Evolutionary conservation across 257 asterid species (phyloP), one percentile per base, ranked within the genome.

Genomic region (Ilex asprella): DNA sequence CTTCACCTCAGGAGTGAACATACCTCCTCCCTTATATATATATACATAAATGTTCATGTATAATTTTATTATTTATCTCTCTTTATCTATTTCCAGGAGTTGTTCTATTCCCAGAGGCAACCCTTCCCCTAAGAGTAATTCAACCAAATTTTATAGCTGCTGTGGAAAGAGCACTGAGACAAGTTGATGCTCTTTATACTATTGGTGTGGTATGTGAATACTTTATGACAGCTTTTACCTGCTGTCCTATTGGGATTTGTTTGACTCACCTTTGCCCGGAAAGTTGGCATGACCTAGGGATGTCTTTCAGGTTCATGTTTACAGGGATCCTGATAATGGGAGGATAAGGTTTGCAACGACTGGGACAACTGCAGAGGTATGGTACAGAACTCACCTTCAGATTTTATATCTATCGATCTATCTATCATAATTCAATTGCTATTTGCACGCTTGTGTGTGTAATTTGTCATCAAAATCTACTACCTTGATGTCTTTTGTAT

Each of bases 281-380:
- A 62, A 67, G 12, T 41, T 41, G 63, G 39, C 27, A 21, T 21
- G 27, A 21, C 27, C 27, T 21, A 21, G 49, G 30, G 39, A 43
- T 70, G 58, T 57, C 54, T 76, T 82, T 67, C 84, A 88, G 99
- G 79, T 85, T 76, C 93, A 93, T 64, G 78, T 81, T 72, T 77
- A 76, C 62, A 76, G 81, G 78, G 95, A 92, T 74, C 43, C 77
- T 55, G 39, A 54, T 72, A 67, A 66, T 78, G 81, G 79, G 64
- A 79, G 84, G 75, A 49, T 73, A 55, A 77, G 68, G 76, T 77
- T 86, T 72, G 81, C 97, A 58, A 83, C 76, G 47, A 82, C 84
- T 16, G 99, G 99, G 49, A 81, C 86, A 64, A 92, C 99, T 67
- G 99, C 99, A 63, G 99, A 92, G 99, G 98, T 91, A 67, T 55